Conservation (phyloP, 352 stramenopile species). For the Plasmopara muralis region DNA sequence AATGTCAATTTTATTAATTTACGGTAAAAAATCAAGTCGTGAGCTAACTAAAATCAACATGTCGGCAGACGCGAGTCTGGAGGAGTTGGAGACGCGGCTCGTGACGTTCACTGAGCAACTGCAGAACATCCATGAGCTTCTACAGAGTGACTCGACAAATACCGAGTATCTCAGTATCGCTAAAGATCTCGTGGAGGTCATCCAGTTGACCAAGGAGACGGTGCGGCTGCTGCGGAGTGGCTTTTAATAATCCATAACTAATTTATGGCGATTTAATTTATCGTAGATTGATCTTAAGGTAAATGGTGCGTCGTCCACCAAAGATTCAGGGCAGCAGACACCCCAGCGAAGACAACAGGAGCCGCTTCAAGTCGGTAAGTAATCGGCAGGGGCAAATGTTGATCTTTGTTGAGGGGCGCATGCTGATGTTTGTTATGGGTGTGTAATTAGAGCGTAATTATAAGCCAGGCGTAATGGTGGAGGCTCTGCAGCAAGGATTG, state of each 20-base stretch:
- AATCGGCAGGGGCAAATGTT: not conserved
- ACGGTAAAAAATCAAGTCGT: not conserved
- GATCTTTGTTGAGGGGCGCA: not conserved
- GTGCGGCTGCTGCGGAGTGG: conserved; percentile 12
- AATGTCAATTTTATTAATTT: not conserved
- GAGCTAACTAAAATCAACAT: conserved; percentile 4
- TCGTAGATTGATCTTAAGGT: conserved; percentile 37
- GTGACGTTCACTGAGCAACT: conserved; percentile 77
- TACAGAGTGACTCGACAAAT: conserved; percentile 65
- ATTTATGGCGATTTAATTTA: conserved; percentile 8
- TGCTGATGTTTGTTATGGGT: not conserved
- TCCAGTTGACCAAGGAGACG: conserved; percentile 81
- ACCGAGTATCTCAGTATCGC: conserved; percentile 70
- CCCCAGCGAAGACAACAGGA: conserved; percentile 5
- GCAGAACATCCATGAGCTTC: conserved; percentile 71
- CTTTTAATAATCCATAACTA: conserved; percentile 1
- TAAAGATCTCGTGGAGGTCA: conserved; percentile 76
- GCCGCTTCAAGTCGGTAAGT: conserved; percentile 9
- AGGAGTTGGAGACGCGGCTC: conserved; percentile 71
- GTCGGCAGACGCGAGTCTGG: conserved; percentile 37
- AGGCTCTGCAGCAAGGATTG: conserved; percentile 53
- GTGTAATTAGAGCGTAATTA: conserved; percentile 33
- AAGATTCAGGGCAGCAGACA: conserved; percentile 1
- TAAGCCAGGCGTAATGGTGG: conserved; percentile 37
- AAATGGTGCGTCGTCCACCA: not conserved